Conservation (phyloP, 2,329 filamentous ascomycete species). For the Penicillium occitanis region DNA sequence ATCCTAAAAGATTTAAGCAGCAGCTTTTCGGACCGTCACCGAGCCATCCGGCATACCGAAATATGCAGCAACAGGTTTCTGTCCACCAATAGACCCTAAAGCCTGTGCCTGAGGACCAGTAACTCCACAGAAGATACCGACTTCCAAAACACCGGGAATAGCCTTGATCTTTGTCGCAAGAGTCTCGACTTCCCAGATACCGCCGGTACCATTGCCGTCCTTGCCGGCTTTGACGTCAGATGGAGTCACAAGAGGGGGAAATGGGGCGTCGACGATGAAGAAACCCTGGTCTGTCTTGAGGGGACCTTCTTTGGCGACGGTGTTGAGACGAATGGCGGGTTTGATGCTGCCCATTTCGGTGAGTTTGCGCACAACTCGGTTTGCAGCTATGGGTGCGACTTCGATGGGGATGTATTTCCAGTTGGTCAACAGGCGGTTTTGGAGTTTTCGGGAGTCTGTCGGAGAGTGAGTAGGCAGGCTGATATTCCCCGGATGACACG, state of each 20-base stretch:
- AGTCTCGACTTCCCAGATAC: constrained; percentile 75
- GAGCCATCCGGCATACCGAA: constrained; percentile 83
- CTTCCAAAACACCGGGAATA: constrained; percentile 85
- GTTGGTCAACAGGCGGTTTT: constrained; percentile 66
- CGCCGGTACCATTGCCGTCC: constrained; percentile 59
- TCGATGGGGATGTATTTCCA: constrained; percentile 93
- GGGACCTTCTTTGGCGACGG: constrained; percentile 76
- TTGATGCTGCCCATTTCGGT: constrained; percentile 68
- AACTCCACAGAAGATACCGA: constrained; percentile 82
- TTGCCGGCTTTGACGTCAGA: constrained; percentile 53
- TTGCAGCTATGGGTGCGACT: constrained; percentile 80
- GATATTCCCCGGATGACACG: not conserved
- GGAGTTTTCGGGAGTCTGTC: constrained; percentile 85
- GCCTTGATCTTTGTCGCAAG: constrained; percentile 73
- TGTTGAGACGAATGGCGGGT: constrained; percentile 70
- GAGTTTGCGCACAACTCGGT: constrained; percentile 72
- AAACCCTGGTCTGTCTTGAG: constrained; percentile 83
- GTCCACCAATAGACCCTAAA: constrained; percentile 65
- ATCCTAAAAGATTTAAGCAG: constrained; percentile 21
- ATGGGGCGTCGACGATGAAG: constrained; percentile 90
- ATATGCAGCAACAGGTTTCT: constrained; percentile 91
- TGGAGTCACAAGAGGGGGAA: constrained; percentile 68
- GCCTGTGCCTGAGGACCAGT: constrained; percentile 70
- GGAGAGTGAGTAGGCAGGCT: not conserved
- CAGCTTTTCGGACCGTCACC: constrained; percentile 57